phyloP scores from a whole-genome alignment of 257 asterid species.

The Scutellaria minor region DNA sequence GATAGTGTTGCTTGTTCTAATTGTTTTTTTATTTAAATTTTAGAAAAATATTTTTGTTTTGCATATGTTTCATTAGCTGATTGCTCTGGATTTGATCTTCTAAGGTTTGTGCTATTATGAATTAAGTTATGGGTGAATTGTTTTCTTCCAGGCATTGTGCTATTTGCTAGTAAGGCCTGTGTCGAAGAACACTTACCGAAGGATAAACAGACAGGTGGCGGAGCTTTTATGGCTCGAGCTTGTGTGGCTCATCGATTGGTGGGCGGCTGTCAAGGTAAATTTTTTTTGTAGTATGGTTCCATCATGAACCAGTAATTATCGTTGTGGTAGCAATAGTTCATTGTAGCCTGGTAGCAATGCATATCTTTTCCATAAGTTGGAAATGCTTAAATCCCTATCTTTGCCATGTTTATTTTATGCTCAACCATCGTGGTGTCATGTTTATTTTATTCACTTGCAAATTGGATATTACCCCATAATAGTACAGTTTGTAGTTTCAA shows the following conservation, averaged over 20 bases:
- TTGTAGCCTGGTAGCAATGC: not conserved
- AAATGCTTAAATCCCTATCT: not conserved
- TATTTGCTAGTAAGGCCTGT: slow-evolving; percentile 70
- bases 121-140: slow-evolving; percentile 9
- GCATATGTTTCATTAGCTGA: slow-evolving; percentile 17
- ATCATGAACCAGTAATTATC: not conserved
- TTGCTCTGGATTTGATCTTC: slow-evolving; percentile 2
- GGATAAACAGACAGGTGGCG: slow-evolving; percentile 73
- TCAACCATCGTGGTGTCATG: slow-evolving; percentile 8
- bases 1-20: not conserved
- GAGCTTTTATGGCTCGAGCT: slow-evolving; percentile 96
- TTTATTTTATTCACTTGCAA: slow-evolving; percentile 2
- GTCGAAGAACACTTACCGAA: slow-evolving; percentile 82
- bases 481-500: slow-evolving; percentile 20
- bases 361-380: slow-evolving; percentile 10
- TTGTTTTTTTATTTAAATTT: not conserved
- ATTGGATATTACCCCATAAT: slow-evolving; percentile 15
- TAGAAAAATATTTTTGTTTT: not conserved
- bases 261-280: slow-evolving; percentile 92
- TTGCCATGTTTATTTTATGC: not conserved
- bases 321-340: not conserved
- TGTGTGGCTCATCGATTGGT: slow-evolving; percentile 95
- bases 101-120: slow-evolving; percentile 22
- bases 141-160: slow-evolving; percentile 62
- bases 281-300: slow-evolving; percentile 2